Evolutionary conservation across 768 basidiomycete genomes (phyloP).

Genomic region (Grammothele lineata): DNA sequence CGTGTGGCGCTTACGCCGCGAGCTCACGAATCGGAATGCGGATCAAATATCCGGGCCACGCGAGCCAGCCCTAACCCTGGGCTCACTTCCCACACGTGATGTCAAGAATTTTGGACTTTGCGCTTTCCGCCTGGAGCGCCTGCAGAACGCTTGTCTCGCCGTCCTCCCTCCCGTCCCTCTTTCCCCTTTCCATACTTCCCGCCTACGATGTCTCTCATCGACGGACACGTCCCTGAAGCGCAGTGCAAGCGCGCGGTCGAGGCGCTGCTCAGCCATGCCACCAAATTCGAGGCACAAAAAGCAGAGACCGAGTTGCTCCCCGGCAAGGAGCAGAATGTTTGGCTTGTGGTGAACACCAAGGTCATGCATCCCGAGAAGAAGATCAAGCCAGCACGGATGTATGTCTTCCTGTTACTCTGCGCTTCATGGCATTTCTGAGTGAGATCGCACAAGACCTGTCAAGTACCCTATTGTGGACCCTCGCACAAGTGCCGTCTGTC

Average conservation of each 20-base stretch:
- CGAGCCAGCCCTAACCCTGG: too few species aligned
- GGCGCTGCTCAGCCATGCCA: constrained; percentile 72
- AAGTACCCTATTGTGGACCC: constrained; percentile 83
- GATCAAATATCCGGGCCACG: too few species aligned
- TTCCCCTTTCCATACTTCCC: too few species aligned
- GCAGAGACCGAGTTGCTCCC: constrained; percentile 73
- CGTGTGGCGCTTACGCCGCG: too few species aligned
- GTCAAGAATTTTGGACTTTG: too few species aligned
- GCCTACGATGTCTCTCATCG: constrained; percentile 43
- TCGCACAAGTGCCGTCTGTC: constrained; percentile 72
- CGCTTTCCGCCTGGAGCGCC: too few species aligned
- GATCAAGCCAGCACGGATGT: constrained; percentile 86
- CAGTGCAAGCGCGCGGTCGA: constrained; percentile 80
- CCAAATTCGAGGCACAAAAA: constrained; percentile 58
- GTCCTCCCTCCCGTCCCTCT: too few species aligned
- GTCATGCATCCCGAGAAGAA: constrained; percentile 68
- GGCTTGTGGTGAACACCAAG: constrained; percentile 88
- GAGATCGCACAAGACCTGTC: constrained; percentile 49
- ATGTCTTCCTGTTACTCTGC: constrained; percentile 27
- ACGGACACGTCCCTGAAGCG: constrained; percentile 58
- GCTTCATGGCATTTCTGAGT: too few species aligned
- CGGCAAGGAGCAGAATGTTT: constrained; percentile 79
- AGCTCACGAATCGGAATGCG: too few species aligned
- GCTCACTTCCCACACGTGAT: too few species aligned
- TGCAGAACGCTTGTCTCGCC: too few species aligned